Base-by-base conservation (phyloP, 1,139 yeast species). In the Nakaseomyces nivariensis region DNA sequence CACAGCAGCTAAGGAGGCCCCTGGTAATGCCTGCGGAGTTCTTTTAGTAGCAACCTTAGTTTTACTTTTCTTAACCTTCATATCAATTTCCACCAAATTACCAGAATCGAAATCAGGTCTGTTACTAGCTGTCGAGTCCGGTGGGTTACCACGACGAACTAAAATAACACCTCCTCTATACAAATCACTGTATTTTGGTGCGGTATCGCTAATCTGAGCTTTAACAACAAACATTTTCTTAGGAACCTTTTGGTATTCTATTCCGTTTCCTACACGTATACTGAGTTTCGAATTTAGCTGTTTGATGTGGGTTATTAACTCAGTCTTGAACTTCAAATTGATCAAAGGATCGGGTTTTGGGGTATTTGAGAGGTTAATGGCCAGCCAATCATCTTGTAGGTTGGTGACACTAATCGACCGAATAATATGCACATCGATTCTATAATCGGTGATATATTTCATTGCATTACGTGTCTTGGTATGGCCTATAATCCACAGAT, bases 361-460 rank as follows among this genome's bases (percentile, higher is more conserved):
- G 3, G 78, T 70, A 3, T 78, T 82, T 61, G 57, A 67, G 51
- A 85, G 70, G 31, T 83, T 81, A 40, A 92, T 67, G 1, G 95
- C 95, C 38, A 90, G 67, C 99, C 99, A 94, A 60, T 90, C 94
- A 67, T 94, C 99, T 57, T 92, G 94, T 52, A 80, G 72, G 43
- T 74, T 78, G 0, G 97, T 85, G 59, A 92, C 65, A 3, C 82
- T 83, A 31, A 88, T 78, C 55, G 78, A 78, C 42, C 73, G 75
- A 51, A 94, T 83, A 7, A 78, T 72, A 10, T 74, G 68, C 3
- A 87, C 72, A 11, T 88, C 78, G 45, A 88, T 72, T 1, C 78
- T 67, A 53, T 77, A 74, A 60, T 94, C 98, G 48, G 77, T 75
- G 25, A 74, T 75, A 56, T 85, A 79, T 41, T 79, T 75, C 48